A percentile compares a stretch with the other conserved stretches of the same genome.
Conservation (phyloP, 2,329 filamentous ascomycete genomes). For the Metarhizium brunneum region DNA sequence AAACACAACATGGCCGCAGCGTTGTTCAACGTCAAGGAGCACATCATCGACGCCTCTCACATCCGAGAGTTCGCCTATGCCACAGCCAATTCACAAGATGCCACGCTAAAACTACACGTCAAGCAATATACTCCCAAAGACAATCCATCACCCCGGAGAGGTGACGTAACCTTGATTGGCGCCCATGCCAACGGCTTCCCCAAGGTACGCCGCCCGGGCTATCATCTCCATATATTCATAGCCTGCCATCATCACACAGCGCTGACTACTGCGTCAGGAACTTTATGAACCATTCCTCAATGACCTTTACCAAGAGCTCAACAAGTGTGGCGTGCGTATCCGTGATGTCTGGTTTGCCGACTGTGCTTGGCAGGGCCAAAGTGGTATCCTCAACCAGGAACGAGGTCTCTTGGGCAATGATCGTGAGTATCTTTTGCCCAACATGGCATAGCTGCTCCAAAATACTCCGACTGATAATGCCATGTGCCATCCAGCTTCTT, state of each 20-base stretch:
- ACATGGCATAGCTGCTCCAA: background rate
- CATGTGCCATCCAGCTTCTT: conserved; percentile 49
- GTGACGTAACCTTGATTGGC: conserved; percentile 77
- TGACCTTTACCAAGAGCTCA: conserved; percentile 56
- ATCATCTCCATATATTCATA: background rate
- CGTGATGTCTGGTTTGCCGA: conserved; percentile 85
- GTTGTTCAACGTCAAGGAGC: conserved; percentile 59
- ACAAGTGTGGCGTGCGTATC: conserved; percentile 56
- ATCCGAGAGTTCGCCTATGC: conserved; percentile 74
- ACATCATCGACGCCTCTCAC: conserved; percentile 64
- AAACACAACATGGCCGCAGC: conserved; percentile 2
- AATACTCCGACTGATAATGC: background rate
- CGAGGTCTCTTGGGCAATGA: conserved; percentile 63
- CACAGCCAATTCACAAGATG: conserved; percentile 63
- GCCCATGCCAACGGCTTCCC: conserved; percentile 89
- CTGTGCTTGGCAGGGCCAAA: conserved; percentile 75
- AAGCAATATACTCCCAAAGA: conserved; percentile 81
- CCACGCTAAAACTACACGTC: conserved; percentile 62
- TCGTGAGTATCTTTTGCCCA: conserved; percentile 40
- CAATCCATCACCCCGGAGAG: conserved; percentile 57
- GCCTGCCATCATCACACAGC: background rate
- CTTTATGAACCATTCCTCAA: conserved; percentile 90
- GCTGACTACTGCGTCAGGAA: conserved; percentile 44
- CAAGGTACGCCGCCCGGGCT: conserved; percentile 47
- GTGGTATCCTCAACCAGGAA: conserved; percentile 66